phyloP scores from a whole-genome alignment of 768 basidiomycete species.

The Collybia sordida region DNA sequence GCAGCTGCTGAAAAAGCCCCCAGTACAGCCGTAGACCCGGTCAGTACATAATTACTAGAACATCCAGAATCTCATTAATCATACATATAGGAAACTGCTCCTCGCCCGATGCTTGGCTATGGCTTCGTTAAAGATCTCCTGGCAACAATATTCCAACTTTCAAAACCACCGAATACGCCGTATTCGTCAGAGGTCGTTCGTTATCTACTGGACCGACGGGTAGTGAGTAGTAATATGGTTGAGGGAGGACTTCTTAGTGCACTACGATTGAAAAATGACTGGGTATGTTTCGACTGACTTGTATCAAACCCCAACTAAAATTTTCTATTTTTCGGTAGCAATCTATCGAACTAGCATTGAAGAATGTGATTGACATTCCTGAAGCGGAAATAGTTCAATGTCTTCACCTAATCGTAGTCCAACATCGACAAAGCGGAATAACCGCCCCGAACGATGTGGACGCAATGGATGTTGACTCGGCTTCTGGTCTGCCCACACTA shows the following conservation, averaged over 20 bases:
- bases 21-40: too few relatives aligned
- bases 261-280: slow-evolving; percentile 58
- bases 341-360: slow-evolving; percentile 51
- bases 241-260: slow-evolving; percentile 55
- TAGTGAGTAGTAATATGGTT: slow-evolving; percentile 63
- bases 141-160: slow-evolving; percentile 44
- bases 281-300: slow-evolving; percentile 44
- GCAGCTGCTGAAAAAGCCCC: slow-evolving; percentile 7
- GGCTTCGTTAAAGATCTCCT: slow-evolving; percentile 63
- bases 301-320: neutral
- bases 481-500: slow-evolving; percentile 26
- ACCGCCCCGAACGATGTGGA: slow-evolving; percentile 28
- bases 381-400: slow-evolving; percentile 62
- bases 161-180: slow-evolving; percentile 31
- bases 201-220: slow-evolving; percentile 54
- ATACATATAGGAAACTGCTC: slow-evolving; percentile 1
- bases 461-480: slow-evolving; percentile 38
- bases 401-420: slow-evolving; percentile 42
- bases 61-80: neutral
- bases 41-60: too few relatives aligned
- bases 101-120: slow-evolving; percentile 27
- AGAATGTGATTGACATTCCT: slow-evolving; percentile 58
- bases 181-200: slow-evolving; percentile 60
- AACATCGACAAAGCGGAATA: slow-evolving; percentile 26
- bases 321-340: slow-evolving; percentile 22